Evolutionary conservation across 2,329 filamentous ascomycete species (phyloP).

Genomic region (Aspergillus quadricinctus): DNA sequence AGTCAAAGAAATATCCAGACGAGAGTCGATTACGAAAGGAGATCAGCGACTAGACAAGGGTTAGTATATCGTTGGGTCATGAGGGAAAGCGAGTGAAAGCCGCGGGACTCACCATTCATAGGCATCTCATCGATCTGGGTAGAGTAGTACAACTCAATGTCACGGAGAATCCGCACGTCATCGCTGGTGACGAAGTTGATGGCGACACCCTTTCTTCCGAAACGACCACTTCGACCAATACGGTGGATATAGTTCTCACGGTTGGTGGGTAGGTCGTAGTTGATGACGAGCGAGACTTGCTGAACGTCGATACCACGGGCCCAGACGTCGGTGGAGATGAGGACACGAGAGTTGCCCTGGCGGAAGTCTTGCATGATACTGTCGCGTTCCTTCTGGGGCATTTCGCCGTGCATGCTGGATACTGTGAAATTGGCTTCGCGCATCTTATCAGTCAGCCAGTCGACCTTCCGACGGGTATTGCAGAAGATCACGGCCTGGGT

Average conservation of each 20-base stretch:
- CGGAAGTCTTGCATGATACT: conserved; percentile 99
- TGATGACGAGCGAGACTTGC: conserved; percentile 96
- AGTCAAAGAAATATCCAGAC: neutral
- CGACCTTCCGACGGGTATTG: conserved; percentile 97
- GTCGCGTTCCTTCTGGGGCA: conserved; percentile 97
- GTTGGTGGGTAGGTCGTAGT: conserved; percentile 96
- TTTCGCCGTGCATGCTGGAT: conserved; percentile 97
- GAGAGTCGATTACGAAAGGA: conserved; percentile 28
- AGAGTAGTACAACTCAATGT: conserved; percentile 95
- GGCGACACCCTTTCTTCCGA: conserved; percentile 95
- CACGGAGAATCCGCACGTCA: conserved; percentile 92
- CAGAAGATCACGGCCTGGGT: conserved; percentile 99
- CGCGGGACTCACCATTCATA: conserved; percentile 75
- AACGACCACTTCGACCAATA: conserved; percentile 91
- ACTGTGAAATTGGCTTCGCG: conserved; percentile 98
- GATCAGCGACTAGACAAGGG: conserved; percentile 28
- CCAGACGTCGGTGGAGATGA: conserved; percentile 98
- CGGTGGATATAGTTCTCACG: conserved; percentile 99
- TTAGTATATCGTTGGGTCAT: conserved; percentile 9
- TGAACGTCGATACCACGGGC: conserved; percentile 98
- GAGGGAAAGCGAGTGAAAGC: neutral
- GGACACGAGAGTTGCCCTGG: conserved; percentile 89
- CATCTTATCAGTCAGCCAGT: conserved; percentile 99
- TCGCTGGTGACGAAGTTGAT: conserved; percentile 99
- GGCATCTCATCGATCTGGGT: conserved; percentile 99